These are phyloP conservation scores for Leccinum subgranulosum DNA, from an alignment of 768 basidiomycete species.

Conservation along the genomic window DNA sequence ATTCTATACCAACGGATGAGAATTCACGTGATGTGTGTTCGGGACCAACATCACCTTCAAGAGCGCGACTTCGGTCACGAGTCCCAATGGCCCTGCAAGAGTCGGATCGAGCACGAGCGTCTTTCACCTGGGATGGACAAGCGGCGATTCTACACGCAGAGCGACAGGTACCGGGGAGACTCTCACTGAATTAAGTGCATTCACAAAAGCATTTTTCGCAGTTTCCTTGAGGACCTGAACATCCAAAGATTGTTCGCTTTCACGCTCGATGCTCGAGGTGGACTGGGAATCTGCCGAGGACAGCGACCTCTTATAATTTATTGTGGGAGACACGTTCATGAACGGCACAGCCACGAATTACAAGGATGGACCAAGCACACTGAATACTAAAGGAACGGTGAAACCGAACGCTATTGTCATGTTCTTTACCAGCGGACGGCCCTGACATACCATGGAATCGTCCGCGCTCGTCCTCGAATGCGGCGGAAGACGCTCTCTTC, in stretches of 20 bases:
- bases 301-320: conserved; percentile 21
- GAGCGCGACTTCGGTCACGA: too few relatives aligned
- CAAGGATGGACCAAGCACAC: conserved; percentile 1
- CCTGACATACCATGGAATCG: conserved; percentile 24
- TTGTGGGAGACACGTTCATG: neutral
- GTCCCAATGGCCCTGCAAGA: conserved; percentile 84
- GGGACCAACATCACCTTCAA: too few relatives aligned
- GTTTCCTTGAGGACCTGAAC: conserved; percentile 70
- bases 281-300: conserved; percentile 37
- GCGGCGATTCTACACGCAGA: conserved; percentile 1
- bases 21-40: neutral
- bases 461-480: conserved; percentile 15
- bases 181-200: conserved; percentile 79
- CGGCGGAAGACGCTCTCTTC: conserved; percentile 57
- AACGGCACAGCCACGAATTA: conserved; percentile 28
- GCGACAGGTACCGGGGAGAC: neutral
- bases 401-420: neutral
- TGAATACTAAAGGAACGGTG: neutral
- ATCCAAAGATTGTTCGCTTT: conserved; percentile 47
- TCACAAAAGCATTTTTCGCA: conserved; percentile 76
- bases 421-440: neutral
- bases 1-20: conserved; percentile 51
- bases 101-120: conserved; percentile 91
- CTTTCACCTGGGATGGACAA: conserved; percentile 50
- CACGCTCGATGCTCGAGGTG: conserved; percentile 29